Evolutionary conservation across 352 stramenopile species (phyloP), one percentile per base, ranked within the genome.

Genomic region (Pythium aphanidermatum): DNA sequence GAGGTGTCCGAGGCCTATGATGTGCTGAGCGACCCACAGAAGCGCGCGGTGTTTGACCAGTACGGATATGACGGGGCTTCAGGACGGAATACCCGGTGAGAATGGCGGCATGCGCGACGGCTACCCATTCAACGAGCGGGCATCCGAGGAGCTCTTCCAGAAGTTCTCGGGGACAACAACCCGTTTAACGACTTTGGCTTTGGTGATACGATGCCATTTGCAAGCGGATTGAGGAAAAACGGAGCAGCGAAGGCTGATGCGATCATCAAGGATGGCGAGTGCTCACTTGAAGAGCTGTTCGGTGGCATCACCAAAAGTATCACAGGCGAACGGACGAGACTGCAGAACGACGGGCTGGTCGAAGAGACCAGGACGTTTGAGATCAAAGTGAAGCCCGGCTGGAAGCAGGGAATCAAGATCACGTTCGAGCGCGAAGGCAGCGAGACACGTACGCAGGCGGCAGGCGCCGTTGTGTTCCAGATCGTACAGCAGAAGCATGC

Each of bases 1-100:
- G 95, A 96, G 53, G 91, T 98, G 29, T 85, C 83, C 0, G 83
- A 98, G 67, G 92, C 91, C 8, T 98, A 97, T 65, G 90, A 96
- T 44, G 85, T 98, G 26, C 59, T 98, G 20, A 93, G 67, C 30
- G 94, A 97, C 70, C 79, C 87, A 10, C 73, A 85, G 31, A 95
- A 96, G 53, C 80, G 90, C 9, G 70, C 77, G 4, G 65, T 97
- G 33, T 99, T 98, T 60, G 92, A 99, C 63, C 71, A 95, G 55
- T 96, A 92, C 60, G 93, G 95, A 40, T 96, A 97, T 51, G 87
- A 97, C 35, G 95, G 93, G n/a, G 10, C 65, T 98, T 26, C 83
- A 87, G 45, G 95, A 95, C 47, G 90, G 89, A 30, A 74, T 96
- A 31, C 72, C 71, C 1, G 81, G 92, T 20, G 85, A 78, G 25